Evolutionary conservation across 192 early-diverging fungal genomes (phyloP), one percentile per base, ranked within the genome.

Genomic region (Chytriomyces sp.): DNA sequence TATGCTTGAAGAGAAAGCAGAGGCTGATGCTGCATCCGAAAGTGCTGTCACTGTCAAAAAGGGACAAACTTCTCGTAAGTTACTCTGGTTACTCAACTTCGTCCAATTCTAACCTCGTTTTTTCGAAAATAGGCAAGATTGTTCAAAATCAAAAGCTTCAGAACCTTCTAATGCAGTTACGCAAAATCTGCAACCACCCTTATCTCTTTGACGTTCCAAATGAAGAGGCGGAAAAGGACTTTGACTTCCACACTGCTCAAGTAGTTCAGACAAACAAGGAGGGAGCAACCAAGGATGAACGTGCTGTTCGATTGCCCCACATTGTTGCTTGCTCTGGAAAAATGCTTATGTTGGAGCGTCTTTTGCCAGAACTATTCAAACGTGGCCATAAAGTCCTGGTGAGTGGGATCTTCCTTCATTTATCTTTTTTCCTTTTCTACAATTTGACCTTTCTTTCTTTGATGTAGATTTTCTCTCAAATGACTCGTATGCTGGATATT

Each of bases 171-270:
- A 93, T 98, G 91, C 96, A 98, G 75, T 81, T 97, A 34, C 92
- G 96, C 62, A 98, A 98, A 75, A 86, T 93, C 54, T 99, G 96
- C 82, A 95, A 97, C 76, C 96, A 99, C 77, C 96, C 96, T 8
- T 99, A 93, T 70, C 78, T 98, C 12, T 96, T 96, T 73, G 88
- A 93, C 53, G 90, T 93, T 78, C 91, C 89, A 1, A 70, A 88
- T 44, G 81, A 77, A 28, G 90, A 92, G 71, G 84, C 88, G 8
- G 71, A 73, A 32, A 58, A 60, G 31, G 69, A 71, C 44, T 68
- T 69, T 40, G 64, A 70, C 41, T 49, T 14, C 38, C 37, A 44
- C 31, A 17, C 59, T 1, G 14, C 74, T 10, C 55, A 56, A 57
- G 67, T 63, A 8, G 64, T 54, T 14, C 40, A 68, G 22, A 52